These are phyloP conservation scores for Podila minutissima DNA, from an alignment of 192 early-diverging fungal species.

Conservation along the genomic window DNA sequence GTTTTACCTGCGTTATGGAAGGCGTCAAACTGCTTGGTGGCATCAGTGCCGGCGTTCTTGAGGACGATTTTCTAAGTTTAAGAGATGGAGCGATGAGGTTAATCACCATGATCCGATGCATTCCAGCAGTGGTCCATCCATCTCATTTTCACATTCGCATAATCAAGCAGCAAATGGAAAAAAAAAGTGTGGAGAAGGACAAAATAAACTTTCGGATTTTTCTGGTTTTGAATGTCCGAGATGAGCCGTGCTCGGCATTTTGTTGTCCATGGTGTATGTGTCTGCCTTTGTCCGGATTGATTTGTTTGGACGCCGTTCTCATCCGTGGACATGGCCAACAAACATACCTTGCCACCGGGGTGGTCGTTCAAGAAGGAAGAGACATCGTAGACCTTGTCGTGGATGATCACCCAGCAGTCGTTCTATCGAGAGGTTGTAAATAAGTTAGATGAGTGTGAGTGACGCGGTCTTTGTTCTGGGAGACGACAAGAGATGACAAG, in stretches of 20 bases:
- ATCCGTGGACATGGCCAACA: background rate
- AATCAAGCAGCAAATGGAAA: background rate
- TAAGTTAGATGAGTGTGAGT: background rate
- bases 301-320: background rate
- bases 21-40: constrained; percentile 86
- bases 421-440: constrained; percentile 4
- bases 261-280: background rate
- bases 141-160: background rate
- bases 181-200: constrained; percentile 1
- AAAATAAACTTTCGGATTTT: no score
- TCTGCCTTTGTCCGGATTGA: background rate
- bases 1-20: constrained; percentile 73
- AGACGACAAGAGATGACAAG: background rate
- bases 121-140: background rate
- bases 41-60: constrained; percentile 82
- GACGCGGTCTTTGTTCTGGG: no score
- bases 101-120: background rate
- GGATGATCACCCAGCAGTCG: constrained; percentile 71
- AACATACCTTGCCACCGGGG: constrained; percentile 61
- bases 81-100: background rate
- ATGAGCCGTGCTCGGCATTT: constrained; percentile 9
- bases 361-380: constrained; percentile 68
- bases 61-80: constrained; percentile 77
- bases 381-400: constrained; percentile 72
- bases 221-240: constrained; percentile 1